phyloP scores from a whole-genome alignment of 768 basidiomycete genomes.

The Wakefieldia striispora region DNA sequence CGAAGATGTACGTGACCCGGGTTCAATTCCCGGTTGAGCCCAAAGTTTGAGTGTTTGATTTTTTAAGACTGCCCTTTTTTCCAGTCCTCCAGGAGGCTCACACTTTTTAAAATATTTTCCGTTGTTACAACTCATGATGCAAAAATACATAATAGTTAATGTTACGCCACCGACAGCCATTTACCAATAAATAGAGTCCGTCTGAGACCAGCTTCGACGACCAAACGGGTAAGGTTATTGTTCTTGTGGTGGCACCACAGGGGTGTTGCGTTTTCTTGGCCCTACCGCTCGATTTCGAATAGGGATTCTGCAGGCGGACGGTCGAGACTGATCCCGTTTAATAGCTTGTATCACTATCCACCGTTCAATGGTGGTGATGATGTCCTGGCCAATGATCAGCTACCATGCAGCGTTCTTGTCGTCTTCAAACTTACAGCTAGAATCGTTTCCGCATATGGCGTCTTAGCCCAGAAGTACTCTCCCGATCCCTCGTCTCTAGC shows the following conservation, averaged over 20 bases:
- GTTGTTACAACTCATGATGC: background rate
- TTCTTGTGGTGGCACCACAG: slow-evolving; percentile 39
- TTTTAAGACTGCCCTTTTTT: too few species aligned
- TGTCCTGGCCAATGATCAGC: slow-evolving; percentile 20
- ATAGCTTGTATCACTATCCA: slow-evolving; percentile 22
- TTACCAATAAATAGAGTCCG: slow-evolving; percentile 9
- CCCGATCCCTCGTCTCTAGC: slow-evolving; percentile 9
- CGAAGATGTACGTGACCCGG: slow-evolving; percentile 37
- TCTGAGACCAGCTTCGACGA: slow-evolving; percentile 11
- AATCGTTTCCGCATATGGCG: slow-evolving; percentile 13
- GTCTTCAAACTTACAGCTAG: slow-evolving; percentile 17
- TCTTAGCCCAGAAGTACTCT: slow-evolving; percentile 21
- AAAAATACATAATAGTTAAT: background rate
- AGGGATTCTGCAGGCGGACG: background rate
- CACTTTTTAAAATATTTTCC: background rate
- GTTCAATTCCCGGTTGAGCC: slow-evolving; percentile 37
- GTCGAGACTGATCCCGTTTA: slow-evolving; percentile 15
- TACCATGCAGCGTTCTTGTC: background rate
- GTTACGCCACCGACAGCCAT: slow-evolving; percentile 12
- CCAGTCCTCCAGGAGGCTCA: too few species aligned
- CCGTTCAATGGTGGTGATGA: slow-evolving; percentile 24
- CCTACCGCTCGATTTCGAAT: slow-evolving; percentile 22
- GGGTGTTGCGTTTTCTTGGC: slow-evolving; percentile 26
- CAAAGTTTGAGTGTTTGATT: too few species aligned
- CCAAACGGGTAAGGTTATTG: slow-evolving; percentile 6